A percentile compares a stretch with the other conserved stretches of the same genome.
These are phyloP conservation scores for Suhomyces faveliae DNA, from an alignment of 805 yeast genomes.

Conservation along the genomic window DNA sequence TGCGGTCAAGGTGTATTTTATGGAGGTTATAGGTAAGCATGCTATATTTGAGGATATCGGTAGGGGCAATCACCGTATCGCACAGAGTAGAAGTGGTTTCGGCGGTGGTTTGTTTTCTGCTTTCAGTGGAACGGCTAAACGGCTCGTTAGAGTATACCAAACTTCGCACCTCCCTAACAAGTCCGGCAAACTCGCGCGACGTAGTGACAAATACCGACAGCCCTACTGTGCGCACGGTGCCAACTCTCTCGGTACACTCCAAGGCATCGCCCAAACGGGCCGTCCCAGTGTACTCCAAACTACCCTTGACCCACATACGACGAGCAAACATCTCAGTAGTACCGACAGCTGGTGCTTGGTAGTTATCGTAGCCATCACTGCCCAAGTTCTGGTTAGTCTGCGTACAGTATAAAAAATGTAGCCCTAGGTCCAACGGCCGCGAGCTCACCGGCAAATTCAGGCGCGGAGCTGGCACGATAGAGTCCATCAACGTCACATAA, in stretches of 20 bases:
- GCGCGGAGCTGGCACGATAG: background rate
- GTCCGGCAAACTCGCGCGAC: slow-evolving; percentile 44
- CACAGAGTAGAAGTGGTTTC: no score
- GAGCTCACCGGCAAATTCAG: background rate
- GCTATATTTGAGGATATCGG: slow-evolving; percentile 60
- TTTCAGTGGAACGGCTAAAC: slow-evolving; percentile 10
- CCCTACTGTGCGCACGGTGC: slow-evolving; percentile 34
- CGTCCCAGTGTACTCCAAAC: slow-evolving; percentile 37
- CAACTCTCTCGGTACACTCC: slow-evolving; percentile 54
- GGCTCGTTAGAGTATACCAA: slow-evolving; percentile 58
- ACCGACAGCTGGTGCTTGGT: slow-evolving; percentile 58
- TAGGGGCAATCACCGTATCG: slow-evolving; percentile 35
- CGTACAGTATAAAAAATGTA: slow-evolving; percentile 66
- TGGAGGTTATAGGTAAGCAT: slow-evolving; percentile 83
- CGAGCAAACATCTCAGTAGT: slow-evolving; percentile 41
- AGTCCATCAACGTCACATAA: background rate
- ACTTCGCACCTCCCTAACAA: slow-evolving; percentile 52
- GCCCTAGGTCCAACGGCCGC: slow-evolving; percentile 39
- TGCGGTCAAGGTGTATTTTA: slow-evolving; percentile 69
- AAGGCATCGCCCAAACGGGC: slow-evolving; percentile 19
- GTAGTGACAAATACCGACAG: slow-evolving; percentile 53
- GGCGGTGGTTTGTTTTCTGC: no score
- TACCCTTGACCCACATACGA: slow-evolving; percentile 82
- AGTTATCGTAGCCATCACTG: slow-evolving; percentile 76
- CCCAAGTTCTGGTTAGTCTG: slow-evolving; percentile 53